Percentiles rank a stretch among this genome's conserved stretches.
Evolutionary conservation across 495 filamentous ascomycete species (phyloP).

Genomic region (Neohortaea acidophila): DNA sequence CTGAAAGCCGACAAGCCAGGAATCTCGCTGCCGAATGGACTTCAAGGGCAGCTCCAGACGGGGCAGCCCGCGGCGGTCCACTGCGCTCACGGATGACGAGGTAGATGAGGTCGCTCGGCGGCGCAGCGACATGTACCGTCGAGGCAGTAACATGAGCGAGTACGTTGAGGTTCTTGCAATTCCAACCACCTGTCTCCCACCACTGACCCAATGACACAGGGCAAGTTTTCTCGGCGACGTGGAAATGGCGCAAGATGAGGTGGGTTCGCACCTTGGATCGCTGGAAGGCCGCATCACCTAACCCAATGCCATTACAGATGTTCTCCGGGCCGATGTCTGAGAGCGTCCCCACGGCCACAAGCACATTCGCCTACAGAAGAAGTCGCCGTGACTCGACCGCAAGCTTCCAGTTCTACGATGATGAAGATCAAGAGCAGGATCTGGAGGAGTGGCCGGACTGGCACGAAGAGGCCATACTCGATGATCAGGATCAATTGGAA

Average conservation of each 20-base stretch:
- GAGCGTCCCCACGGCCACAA: constrained; percentile 78
- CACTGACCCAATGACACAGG: background rate
- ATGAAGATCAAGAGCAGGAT: constrained; percentile 29
- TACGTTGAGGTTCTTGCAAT: background rate
- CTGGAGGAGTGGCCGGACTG: constrained; percentile 33
- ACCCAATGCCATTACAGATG: no score
- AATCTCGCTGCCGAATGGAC: no score
- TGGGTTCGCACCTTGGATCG: no score
- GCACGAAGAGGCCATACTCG: constrained; percentile 37
- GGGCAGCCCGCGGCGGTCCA: background rate
- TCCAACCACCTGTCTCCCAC: background rate
- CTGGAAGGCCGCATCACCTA: no score
- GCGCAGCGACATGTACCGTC: constrained; percentile 6
- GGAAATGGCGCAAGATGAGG: constrained; percentile 98
- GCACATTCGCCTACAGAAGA: constrained; percentile 70
- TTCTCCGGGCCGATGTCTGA: constrained; percentile 90
- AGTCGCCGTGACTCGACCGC: constrained; percentile 61
- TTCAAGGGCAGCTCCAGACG: no score
- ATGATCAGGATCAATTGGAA: constrained; percentile 37
- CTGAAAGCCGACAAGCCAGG: no score
- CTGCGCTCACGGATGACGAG: constrained; percentile 3
- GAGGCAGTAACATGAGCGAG: constrained; percentile 7
- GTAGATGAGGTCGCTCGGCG: background rate
- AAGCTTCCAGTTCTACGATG: constrained; percentile 80
- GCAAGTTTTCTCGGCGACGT: constrained; percentile 66